Percentiles rank a stretch among this genome's conserved stretches.
Evolutionary conservation across 2,329 filamentous ascomycete genomes (phyloP).

Genomic region (Xenosphaeropsis pyriputrescens): DNA sequence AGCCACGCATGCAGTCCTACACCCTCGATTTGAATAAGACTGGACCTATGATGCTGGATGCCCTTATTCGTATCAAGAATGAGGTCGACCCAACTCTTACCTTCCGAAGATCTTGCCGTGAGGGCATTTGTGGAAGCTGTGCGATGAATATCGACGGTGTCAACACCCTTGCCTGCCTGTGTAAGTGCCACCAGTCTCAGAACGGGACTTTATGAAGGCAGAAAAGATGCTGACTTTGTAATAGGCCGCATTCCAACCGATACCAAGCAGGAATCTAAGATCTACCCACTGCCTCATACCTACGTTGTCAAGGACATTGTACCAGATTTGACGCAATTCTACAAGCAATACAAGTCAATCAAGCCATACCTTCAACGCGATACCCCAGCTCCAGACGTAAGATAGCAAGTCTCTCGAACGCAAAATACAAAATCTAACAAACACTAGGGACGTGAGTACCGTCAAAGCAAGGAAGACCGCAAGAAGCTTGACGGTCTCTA

Average conservation of each 20-base stretch:
- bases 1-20: slow-evolving; percentile 93
- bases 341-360: slow-evolving; percentile 99
- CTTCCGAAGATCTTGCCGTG: slow-evolving; percentile 88
- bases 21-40: slow-evolving; percentile 97
- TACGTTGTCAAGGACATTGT: slow-evolving; percentile 99
- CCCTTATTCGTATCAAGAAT: slow-evolving; percentile 97
- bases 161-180: slow-evolving; percentile 94
- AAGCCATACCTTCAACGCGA: slow-evolving; percentile 95
- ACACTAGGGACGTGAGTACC: slow-evolving; percentile 72
- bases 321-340: slow-evolving; percentile 94
- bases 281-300: slow-evolving; percentile 96
- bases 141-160: slow-evolving; percentile 99
- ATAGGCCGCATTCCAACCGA: slow-evolving; percentile 87
- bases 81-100: slow-evolving; percentile 94
- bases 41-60: slow-evolving; percentile 95
- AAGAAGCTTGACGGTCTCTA: slow-evolving; percentile 96
- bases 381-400: slow-evolving; percentile 68
- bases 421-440: too few relatives aligned
- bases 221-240: slow-evolving; percentile 13
- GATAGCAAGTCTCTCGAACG: slow-evolving; percentile 14
- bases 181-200: slow-evolving; percentile 39
- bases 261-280: slow-evolving; percentile 66
- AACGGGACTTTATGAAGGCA: neutral
- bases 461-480: slow-evolving; percentile 81
- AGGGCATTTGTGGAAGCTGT: slow-evolving; percentile 97